Conservation (phyloP, 495 filamentous ascomycete genomes). For the Corynascus novoguineensis region DNA sequence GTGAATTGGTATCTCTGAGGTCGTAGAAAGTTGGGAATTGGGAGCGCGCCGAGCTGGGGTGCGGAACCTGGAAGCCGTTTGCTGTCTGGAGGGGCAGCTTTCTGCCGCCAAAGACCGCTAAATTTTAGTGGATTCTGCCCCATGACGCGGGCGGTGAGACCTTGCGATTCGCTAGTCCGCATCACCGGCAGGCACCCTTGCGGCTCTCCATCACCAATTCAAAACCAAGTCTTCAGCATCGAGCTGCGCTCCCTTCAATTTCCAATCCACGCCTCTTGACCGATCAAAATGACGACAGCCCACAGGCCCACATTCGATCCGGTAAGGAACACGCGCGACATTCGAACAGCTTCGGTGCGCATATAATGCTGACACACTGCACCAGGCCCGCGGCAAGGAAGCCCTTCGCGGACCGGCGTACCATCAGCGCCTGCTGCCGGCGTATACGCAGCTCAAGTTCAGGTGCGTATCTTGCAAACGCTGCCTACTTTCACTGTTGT, state of each 20-base stretch:
- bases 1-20: conserved; percentile 12
- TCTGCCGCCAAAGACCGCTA: conserved; percentile 31
- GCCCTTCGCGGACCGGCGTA: conserved; percentile 90
- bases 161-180: not conserved
- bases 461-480: conserved; percentile 45
- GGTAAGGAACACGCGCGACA: conserved; percentile 43
- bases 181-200: conserved; percentile 11
- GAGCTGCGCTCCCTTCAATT: not conserved
- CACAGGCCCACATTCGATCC: conserved; percentile 94
- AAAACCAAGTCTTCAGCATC: not conserved
- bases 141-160: conserved; percentile 5
- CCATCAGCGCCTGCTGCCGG: conserved; percentile 91
- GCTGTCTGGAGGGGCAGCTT: conserved; percentile 19
- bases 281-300: conserved; percentile 61
- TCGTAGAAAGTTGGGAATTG: conserved; percentile 12
- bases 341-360: not conserved
- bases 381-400: conserved; percentile 89
- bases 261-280: not conserved
- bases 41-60: too few relatives aligned
- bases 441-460: conserved; percentile 84
- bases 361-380: conserved; percentile 17
- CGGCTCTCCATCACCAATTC: conserved; percentile 7
- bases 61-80: conserved; percentile 6
- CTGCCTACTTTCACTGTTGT: not conserved
- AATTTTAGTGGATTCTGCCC: conserved; percentile 18